Base-by-base conservation (phyloP, 345 rosid genomes). In the Alliaria petiolata region DNA sequence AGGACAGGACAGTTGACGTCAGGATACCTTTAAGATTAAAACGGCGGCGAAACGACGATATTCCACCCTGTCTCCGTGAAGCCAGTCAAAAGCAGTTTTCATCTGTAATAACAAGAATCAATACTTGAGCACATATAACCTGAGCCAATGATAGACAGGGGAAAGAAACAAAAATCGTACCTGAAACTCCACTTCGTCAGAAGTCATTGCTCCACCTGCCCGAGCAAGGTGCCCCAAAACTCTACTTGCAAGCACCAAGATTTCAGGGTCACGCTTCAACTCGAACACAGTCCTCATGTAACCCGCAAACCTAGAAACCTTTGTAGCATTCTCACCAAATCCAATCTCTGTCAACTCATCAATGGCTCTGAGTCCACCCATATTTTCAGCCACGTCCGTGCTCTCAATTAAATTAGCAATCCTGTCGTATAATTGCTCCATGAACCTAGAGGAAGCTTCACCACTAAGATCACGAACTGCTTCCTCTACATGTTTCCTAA, bases 161-260 rank as follows among this genome's bases (percentile, higher is more conserved):
- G 58, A 58, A 25, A 20, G 58, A 56, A 28, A 67, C 45, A 47
- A 33, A 14, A 35, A 69, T 71, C 70, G 4, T 36, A 95, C 98
- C 95, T 95, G 98, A 83, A 87, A 79, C 64, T 92, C 97, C 76
- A 92, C 95, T 92, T 92, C 96, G 71, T 95, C 99, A 11, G 99
- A 96, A 57, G 96, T 89, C 99, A 95, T 90, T 39, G 95, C 97
- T 58, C 99, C 99, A 60, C 99, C 98, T 15, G 96, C 95, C 89
- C 96, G 85, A 4, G 97, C 98, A 68, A 95, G 86, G 65, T 95
- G 99, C 34, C 99, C 99, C 79, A 95, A 85, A 75, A 95, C 99
- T 79, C 74, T 81, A 81, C 98, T 95, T 61, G 98, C 95, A 86
- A 85, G 97, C 69, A 85, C 84, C 83, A 95, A 77, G 66, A 86